Evolutionary conservation across 306 rosid species (phyloP).

Genomic region (Vigna reflexopilosa): DNA sequence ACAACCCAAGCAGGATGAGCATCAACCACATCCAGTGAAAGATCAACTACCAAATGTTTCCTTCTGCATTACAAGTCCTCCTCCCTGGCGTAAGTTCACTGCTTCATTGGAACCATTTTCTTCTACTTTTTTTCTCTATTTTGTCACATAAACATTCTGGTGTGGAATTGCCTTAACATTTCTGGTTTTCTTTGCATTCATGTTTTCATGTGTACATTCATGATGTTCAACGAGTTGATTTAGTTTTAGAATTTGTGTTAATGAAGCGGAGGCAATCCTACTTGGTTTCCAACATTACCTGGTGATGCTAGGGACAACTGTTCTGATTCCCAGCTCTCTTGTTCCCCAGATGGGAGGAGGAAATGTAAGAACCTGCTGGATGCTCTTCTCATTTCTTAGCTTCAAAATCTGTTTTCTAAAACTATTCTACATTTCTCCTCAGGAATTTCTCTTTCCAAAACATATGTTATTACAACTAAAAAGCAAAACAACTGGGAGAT

Average conservation of each 20-base stretch:
- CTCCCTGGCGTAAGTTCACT: conserved; percentile 93
- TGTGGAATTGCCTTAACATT: background rate
- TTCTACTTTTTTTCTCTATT: conserved; percentile 1
- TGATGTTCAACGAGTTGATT: conserved; percentile 29
- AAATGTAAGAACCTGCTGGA: conserved; percentile 61
- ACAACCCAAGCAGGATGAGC: conserved; percentile 88
- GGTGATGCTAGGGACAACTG: conserved; percentile 98
- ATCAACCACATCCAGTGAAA: conserved; percentile 83
- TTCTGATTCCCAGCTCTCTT: conserved; percentile 84
- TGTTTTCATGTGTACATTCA: background rate
- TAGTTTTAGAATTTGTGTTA: conserved; percentile 20
- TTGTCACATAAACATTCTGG: background rate
- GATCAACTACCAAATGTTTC: conserved; percentile 88
- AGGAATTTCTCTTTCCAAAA: background rate
- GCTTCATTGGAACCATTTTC: conserved; percentile 9
- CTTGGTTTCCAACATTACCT: conserved; percentile 98
- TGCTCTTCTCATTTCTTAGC: background rate
- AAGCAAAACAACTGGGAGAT: background rate
- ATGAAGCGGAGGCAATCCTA: conserved; percentile 92
- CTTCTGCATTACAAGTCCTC: conserved; percentile 97
- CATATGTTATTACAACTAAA: background rate
- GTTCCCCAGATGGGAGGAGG: conserved; percentile 99
- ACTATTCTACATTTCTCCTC: background rate
- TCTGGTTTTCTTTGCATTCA: background rate
- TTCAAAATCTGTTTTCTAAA: background rate